phyloP scores from a whole-genome alignment of 495 filamentous ascomycete species.

The Hamigera avellanea region DNA sequence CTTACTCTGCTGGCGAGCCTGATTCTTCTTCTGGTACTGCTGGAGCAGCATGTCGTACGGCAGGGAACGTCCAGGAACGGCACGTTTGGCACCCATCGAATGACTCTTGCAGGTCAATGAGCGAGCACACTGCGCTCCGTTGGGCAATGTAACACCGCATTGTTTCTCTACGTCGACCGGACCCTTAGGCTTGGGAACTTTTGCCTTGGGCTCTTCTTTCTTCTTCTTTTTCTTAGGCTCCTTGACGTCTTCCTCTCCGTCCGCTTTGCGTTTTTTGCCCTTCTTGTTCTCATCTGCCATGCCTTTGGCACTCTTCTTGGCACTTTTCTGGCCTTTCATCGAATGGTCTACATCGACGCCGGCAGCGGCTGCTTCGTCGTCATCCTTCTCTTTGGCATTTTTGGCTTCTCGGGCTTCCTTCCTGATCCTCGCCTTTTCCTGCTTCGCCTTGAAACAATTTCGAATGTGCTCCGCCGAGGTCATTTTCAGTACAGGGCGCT shows the following conservation, averaged over 20 bases:
- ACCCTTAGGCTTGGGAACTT: constrained; percentile 79
- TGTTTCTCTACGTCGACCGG: constrained; percentile 97
- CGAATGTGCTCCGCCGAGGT: constrained; percentile 54
- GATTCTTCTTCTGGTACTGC: constrained; percentile 97
- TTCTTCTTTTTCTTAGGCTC: constrained; percentile 88
- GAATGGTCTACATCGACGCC: constrained; percentile 25
- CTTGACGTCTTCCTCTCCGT: constrained; percentile 53
- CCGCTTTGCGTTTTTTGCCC: constrained; percentile 90
- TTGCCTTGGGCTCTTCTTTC: constrained; percentile 81
- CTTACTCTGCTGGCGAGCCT: constrained; percentile 90
- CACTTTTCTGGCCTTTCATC: constrained; percentile 44
- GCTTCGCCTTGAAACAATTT: constrained; percentile 62
- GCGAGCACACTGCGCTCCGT: constrained; percentile 79
- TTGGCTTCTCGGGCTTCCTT: constrained; percentile 60
- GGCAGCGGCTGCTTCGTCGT: constrained; percentile 36
- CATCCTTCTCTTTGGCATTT: constrained; percentile 52
- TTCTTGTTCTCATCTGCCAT: constrained; percentile 53
- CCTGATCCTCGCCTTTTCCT: constrained; percentile 67
- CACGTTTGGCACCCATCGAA: constrained; percentile 89
- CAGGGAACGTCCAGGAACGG: constrained; percentile 77
- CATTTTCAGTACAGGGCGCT: constrained; percentile 54
- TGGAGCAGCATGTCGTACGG: constrained; percentile 92
- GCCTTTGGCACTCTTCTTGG: constrained; percentile 64
- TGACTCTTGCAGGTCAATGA: constrained; percentile 95
- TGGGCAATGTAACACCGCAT: constrained; percentile 80